Evolutionary conservation across 805 yeast genomes (phyloP), one percentile per base, ranked within the genome.

Genomic region (Debaryomyces tyrocola): DNA sequence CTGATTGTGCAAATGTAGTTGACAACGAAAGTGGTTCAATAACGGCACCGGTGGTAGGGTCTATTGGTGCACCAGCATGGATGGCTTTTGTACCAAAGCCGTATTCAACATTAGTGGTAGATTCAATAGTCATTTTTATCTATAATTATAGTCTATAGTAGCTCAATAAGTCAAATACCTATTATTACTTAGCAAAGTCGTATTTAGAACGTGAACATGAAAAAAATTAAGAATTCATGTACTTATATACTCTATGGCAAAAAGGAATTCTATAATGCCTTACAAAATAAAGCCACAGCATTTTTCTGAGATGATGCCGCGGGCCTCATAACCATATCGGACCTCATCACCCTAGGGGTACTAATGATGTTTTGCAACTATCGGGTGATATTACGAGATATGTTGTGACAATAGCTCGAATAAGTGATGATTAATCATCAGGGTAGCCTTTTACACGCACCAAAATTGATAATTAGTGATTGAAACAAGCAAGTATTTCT

Each of bases 21-120:
- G 91, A 84, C 52, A 88, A 74, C 34, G 94, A 85, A 55, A 88
- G 84, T 49, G 96, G 85, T 50, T 86, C 86, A 53, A 88, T 88
- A 50, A 88, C 96, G 21, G 96, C 94, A 50, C 96, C 96, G 48
- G 94, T 88, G 52, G 66, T 63, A 38, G 84, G 79, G 59, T 85
- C 90, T 52, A 82, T 82, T 36, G 75, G 77, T 14, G 90, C 78
- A 53, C 96, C 96, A 27, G 87, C 86, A 69, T 88, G 96, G 57
- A 88, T 85, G 46, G 96, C 96, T 59, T 76, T 77, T 44, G 96
- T 89, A 48, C 86, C 91, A 62, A 88, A 88, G 12, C 76, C 77
- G 66, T 61, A 70, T 46, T 63, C 53, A 20, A 56, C 33, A 17
- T 52, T 35, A 43, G 48, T 47, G 47, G 52, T 49, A 4, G 57